A percentile compares a stretch with the other conserved stretches of the same genome.
These are phyloP conservation scores for Hypholoma fasciculare DNA, from an alignment of 768 basidiomycete species.

Conservation along the genomic window DNA sequence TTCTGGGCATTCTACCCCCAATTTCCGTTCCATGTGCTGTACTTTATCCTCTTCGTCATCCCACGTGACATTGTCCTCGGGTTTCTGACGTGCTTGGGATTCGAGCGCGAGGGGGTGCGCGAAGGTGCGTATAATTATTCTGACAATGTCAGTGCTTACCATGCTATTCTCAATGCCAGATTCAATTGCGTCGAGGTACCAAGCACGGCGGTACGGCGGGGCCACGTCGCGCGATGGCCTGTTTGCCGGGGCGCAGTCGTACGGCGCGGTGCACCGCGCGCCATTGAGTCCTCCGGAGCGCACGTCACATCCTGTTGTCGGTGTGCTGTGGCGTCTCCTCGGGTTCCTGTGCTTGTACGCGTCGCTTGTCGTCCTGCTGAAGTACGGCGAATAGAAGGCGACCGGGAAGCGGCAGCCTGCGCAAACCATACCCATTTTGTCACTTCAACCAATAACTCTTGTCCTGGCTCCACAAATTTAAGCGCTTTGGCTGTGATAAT, in stretches of 20 bases:
- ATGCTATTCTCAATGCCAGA: background rate
- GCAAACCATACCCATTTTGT: too few relatives aligned
- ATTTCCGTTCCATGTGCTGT: slow-evolving; percentile 18
- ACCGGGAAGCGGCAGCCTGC: too few relatives aligned
- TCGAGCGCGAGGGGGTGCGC: slow-evolving; percentile 13
- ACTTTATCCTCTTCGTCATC: slow-evolving; percentile 14
- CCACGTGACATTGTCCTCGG: slow-evolving; percentile 15
- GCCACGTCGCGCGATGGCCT: slow-evolving; percentile 4
- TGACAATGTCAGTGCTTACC: background rate
- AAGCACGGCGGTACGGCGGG: slow-evolving; percentile 10
- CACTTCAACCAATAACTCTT: too few relatives aligned
- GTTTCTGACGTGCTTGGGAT: slow-evolving; percentile 16
- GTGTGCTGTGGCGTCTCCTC: slow-evolving; percentile 14
- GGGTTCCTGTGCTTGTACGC: slow-evolving; percentile 15
- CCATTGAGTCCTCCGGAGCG: background rate
- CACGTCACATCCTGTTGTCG: background rate
- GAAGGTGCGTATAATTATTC: background rate
- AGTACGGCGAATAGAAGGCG: slow-evolving; percentile 10
- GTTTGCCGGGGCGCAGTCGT: slow-evolving; percentile 11
- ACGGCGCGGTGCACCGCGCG: slow-evolving; percentile 11
- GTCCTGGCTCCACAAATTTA: too few relatives aligned
- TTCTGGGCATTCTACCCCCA: slow-evolving; percentile 20
- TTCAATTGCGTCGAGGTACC: slow-evolving; percentile 15
- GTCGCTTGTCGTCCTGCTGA: slow-evolving; percentile 17
- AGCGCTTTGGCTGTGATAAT: too few relatives aligned